Conservation (phyloP, 768 basidiomycete species). For the Gymnopilus dilepis region DNA sequence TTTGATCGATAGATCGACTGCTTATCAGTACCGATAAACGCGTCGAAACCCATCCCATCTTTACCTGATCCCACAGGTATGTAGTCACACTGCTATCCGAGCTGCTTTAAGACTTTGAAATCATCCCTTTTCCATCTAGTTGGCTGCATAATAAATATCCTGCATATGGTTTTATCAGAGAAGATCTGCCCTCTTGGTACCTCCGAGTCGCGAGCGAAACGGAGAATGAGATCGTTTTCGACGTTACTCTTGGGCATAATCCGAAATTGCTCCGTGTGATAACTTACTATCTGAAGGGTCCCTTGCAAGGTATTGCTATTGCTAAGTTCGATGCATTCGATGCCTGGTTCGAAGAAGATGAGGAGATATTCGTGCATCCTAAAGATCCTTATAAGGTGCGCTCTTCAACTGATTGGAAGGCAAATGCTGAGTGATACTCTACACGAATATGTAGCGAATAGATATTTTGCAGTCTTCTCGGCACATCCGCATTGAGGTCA, state of each 20-base stretch:
- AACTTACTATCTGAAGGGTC: constrained; percentile 35
- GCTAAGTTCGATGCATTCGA: constrained; percentile 57
- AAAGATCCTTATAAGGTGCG: constrained; percentile 74
- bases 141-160: constrained; percentile 65
- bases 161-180: constrained; percentile 54
- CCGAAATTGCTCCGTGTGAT: constrained; percentile 36
- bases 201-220: constrained; percentile 38
- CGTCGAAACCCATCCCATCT: neutral
- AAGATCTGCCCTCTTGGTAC: constrained; percentile 50
- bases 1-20: neutral
- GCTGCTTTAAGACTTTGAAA: neutral
- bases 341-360: constrained; percentile 75
- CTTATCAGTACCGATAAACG: neutral
- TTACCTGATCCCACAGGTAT: neutral
- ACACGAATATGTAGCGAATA: constrained; percentile 51
- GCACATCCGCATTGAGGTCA: constrained; percentile 62
- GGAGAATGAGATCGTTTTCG: constrained; percentile 44
- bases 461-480: constrained; percentile 66
- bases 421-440: neutral
- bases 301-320: constrained; percentile 51
- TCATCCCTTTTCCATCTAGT: constrained; percentile 24
- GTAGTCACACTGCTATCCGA: neutral
- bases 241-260: constrained; percentile 47
- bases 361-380: constrained; percentile 62
- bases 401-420: neutral